phyloP scores from a whole-genome alignment of 495 filamentous ascomycete genomes.

The Lasiosphaeria miniovina region DNA sequence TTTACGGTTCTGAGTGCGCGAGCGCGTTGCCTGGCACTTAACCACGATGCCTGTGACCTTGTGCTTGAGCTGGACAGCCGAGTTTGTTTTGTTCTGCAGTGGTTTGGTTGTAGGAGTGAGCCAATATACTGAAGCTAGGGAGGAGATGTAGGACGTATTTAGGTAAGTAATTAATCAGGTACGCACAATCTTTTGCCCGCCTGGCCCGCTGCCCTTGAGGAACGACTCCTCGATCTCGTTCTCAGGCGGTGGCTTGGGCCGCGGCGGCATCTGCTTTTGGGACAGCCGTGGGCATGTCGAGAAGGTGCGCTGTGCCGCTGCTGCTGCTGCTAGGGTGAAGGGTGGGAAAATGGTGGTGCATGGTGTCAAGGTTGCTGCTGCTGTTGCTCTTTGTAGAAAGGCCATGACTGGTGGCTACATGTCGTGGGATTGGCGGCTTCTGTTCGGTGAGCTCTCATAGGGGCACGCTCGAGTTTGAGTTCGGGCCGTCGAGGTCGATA shows the following conservation, averaged over 20 bases:
- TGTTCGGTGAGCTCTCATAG: too few species aligned
- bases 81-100: constrained; percentile 88
- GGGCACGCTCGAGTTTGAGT: too few species aligned
- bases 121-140: constrained; percentile 18
- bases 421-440: too few species aligned
- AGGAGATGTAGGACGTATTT: too few species aligned
- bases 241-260: constrained; percentile 67
- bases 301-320: constrained; percentile 2
- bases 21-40: constrained; percentile 89
- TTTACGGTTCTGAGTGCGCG: constrained; percentile 82
- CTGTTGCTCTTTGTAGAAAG: too few species aligned
- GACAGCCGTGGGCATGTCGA: constrained; percentile 8
- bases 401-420: too few species aligned
- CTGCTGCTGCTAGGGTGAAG: neutral
- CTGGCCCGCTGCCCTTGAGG: constrained; percentile 88
- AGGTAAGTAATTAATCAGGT: neutral
- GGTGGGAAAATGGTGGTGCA: too few species aligned
- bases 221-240: constrained; percentile 77
- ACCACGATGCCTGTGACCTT: constrained; percentile 83
- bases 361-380: too few species aligned
- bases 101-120: constrained; percentile 8
- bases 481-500: too few species aligned
- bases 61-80: constrained; percentile 91
- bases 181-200: constrained; percentile 86
- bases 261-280: constrained; percentile 60